Base-by-base conservation (phyloP, 2,329 filamentous ascomycete species). In the Sarocladiaceae sp. region DNA sequence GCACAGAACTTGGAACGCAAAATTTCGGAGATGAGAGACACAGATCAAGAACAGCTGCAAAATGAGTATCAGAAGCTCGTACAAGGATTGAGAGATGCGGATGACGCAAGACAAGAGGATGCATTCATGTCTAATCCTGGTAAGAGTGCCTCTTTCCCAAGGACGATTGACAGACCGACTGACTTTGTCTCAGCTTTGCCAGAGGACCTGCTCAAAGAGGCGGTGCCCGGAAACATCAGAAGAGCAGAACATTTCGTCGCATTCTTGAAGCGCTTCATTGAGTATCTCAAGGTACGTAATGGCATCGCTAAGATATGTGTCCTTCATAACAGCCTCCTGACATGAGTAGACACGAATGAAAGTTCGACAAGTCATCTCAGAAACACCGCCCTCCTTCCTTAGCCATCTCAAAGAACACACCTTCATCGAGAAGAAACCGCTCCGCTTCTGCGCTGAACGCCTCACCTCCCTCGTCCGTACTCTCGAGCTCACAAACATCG, bases 331-430 rank as follows among this genome's bases (percentile, higher is more conserved):
- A n/a, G n/a, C n/a, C n/a, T n/a, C n/a, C n/a, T n/a, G n/a, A n/a
- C n/a, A n/a, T n/a, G n/a, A n/a, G n/a, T 20, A 92, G 78, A 97
- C 93, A 2, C 84, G 95, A 54, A 97, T 99, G 94, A 97, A 96
- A 76, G 92, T 97, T 13, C 84, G 94, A 4, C 91, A 97, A 64
- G 93, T 96, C 58, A 97, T 97, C 57, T 97, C 94, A 7, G 94
- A 99, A 69, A 99, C 93, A 1, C 94, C 94, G 0, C 87, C 89
- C 2, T 97, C 93, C 0, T 99, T 99, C 66, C 77, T 99, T 8
- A 83, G 88, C 15, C 93, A 99, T 72, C 76, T 99, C 6, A 95
- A 90, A 64, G 94, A 99, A 59, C 85, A 96, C 53, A 99, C 95
- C 0, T 99, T 96, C 64, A 99, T 99, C 62, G 94, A 99, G 66